These are phyloP conservation scores for Chenopodium quinoa DNA, from an alignment of 148 eudicot genomes.

Conservation along the genomic window DNA sequence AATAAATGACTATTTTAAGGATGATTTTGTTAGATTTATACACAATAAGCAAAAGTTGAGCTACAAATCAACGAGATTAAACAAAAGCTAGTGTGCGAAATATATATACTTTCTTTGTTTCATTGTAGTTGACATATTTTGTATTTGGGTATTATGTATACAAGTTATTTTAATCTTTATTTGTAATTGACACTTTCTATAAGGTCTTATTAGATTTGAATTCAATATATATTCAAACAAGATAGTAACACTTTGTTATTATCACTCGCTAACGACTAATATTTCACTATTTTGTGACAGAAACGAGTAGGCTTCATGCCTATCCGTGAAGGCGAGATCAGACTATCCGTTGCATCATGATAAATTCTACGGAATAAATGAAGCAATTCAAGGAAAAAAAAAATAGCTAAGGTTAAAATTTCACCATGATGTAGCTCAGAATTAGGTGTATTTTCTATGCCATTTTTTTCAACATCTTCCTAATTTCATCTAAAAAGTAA, in stretches of 20 bases:
- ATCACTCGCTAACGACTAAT: background rate
- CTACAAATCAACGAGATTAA: too few species aligned
- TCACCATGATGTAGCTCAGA: background rate
- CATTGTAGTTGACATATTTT: too few species aligned
- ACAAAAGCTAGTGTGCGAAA: too few species aligned
- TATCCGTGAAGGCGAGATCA: constrained; percentile 51
- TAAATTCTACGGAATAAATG: background rate
- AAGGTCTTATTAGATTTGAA: too few species aligned
- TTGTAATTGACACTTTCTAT: too few species aligned
- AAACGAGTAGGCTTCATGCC: constrained; percentile 71
- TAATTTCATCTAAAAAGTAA: background rate
- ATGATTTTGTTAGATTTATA: too few species aligned
- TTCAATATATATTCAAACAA: too few species aligned
- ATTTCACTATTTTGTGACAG: constrained; percentile 30
- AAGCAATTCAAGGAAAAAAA: background rate
- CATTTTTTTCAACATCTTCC: background rate
- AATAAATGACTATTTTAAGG: too few species aligned
- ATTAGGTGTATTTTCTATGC: background rate
- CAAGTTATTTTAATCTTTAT: too few species aligned
- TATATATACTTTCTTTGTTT: too few species aligned
- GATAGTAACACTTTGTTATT: background rate
- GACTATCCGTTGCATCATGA: constrained; percentile 42
- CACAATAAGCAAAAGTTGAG: too few species aligned
- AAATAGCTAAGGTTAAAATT: background rate
- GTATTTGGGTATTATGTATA: too few species aligned